Conservation (phyloP, 164 flowering plant species). For the Litsea cubeba region DNA sequence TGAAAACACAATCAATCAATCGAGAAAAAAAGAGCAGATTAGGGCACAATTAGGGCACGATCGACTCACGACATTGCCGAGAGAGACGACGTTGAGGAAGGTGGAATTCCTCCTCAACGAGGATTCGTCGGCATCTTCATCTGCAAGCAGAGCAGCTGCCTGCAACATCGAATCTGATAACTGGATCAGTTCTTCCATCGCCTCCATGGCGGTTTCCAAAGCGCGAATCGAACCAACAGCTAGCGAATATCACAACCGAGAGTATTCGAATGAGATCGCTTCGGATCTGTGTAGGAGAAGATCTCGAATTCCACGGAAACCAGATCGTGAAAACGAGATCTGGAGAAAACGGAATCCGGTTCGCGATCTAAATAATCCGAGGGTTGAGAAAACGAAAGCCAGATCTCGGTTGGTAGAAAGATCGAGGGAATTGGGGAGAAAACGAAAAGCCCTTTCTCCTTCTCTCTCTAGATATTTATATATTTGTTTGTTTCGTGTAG, state of each 20-base stretch:
- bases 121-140: slow-evolving; percentile 80
- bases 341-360: not conserved
- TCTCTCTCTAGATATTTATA: not conserved
- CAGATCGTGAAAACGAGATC: not conserved
- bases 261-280: not conserved
- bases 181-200: slow-evolving; percentile 83
- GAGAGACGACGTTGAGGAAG: slow-evolving; percentile 87
- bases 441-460: not conserved
- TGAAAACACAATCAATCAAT: not conserved
- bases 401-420: not conserved
- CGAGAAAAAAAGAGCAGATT: not conserved
- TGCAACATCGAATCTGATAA: slow-evolving; percentile 87
- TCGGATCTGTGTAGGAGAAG: not conserved
- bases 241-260: not conserved
- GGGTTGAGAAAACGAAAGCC: not conserved
- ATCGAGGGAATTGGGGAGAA: not conserved
- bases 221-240: not conserved
- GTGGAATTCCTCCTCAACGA: slow-evolving; percentile 56
- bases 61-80: slow-evolving; percentile 89
- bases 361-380: not conserved
- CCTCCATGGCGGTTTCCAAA: slow-evolving; percentile 53
- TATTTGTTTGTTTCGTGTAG: not conserved
- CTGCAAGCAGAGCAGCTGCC: slow-evolving; percentile 77
- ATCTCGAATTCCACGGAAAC: not conserved
- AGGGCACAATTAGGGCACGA: not conserved